Evolutionary conservation across 2,329 filamentous ascomycete species (phyloP).

Genomic region (Ophiocordyceps robertsii): DNA sequence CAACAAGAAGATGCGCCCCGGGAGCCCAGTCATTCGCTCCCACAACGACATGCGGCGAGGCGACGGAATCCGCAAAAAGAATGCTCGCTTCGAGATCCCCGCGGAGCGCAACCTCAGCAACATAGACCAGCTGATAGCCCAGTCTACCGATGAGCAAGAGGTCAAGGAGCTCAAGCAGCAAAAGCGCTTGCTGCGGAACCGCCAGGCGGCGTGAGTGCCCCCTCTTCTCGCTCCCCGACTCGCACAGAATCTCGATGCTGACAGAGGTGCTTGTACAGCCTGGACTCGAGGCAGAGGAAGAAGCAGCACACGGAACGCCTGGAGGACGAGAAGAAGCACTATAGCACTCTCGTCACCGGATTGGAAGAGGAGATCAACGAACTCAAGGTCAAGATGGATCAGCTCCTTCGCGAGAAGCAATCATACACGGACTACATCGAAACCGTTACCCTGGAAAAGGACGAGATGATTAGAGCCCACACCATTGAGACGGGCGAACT

Average conservation of each 20-base stretch:
- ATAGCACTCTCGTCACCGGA: slow-evolving; percentile 58
- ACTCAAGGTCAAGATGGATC: slow-evolving; percentile 55
- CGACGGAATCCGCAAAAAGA: slow-evolving; percentile 96
- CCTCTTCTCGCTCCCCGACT: slow-evolving; percentile 1
- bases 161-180: slow-evolving; percentile 98
- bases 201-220: slow-evolving; percentile 76
- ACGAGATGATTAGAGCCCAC: slow-evolving; percentile 78
- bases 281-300: slow-evolving; percentile 94
- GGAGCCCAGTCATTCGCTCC: slow-evolving; percentile 56
- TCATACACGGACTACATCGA: slow-evolving; percentile 65
- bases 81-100: slow-evolving; percentile 93
- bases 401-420: slow-evolving; percentile 60
- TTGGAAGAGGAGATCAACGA: slow-evolving; percentile 66
- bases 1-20: slow-evolving; percentile 49
- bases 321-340: slow-evolving; percentile 93
- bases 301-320: slow-evolving; percentile 96
- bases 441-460: slow-evolving; percentile 70
- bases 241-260: slow-evolving; percentile 1
- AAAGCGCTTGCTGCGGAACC: slow-evolving; percentile 85
- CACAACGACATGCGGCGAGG: slow-evolving; percentile 67
- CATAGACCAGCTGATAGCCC: slow-evolving; percentile 84
- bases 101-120: slow-evolving; percentile 85
- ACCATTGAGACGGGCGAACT: slow-evolving; percentile 84
- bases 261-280: slow-evolving; percentile 32
- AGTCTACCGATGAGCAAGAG: slow-evolving; percentile 80